These are phyloP conservation scores for Fusarium hostae DNA, from an alignment of 2,329 filamentous ascomycete genomes.

Conservation along the genomic window DNA sequence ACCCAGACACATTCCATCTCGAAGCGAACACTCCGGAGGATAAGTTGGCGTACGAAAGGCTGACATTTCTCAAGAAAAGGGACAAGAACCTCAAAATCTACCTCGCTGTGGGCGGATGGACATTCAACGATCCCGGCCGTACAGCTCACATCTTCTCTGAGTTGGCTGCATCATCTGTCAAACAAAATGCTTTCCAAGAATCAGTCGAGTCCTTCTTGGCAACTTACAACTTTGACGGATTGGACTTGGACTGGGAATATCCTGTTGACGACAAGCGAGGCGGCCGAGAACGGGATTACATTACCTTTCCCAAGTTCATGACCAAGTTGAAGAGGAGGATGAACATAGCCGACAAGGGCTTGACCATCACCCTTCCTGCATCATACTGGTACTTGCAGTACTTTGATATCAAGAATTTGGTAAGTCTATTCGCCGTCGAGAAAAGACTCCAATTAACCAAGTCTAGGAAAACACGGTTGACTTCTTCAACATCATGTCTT, in stretches of 20 bases:
- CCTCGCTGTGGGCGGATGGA: slow-evolving; percentile 57
- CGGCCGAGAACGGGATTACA: slow-evolving; percentile 48
- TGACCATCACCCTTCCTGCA: slow-evolving; percentile 51
- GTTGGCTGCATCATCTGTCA: slow-evolving; percentile 33
- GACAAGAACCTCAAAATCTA: slow-evolving; percentile 46
- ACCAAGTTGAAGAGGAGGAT: slow-evolving; percentile 50
- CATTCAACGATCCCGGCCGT: slow-evolving; percentile 48
- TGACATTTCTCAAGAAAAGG: slow-evolving; percentile 33
- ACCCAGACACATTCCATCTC: slow-evolving; percentile 24
- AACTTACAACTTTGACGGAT: slow-evolving; percentile 46
- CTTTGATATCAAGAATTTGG: slow-evolving; percentile 52
- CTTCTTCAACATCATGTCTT: slow-evolving; percentile 51
- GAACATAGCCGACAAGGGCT: slow-evolving; percentile 43
- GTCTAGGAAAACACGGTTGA: slow-evolving; percentile 45
- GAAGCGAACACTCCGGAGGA: too few species aligned
- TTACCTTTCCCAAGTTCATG: slow-evolving; percentile 48
- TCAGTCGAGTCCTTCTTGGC: slow-evolving; percentile 42
- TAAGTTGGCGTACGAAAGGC: too few species aligned
- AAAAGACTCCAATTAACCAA: too few species aligned
- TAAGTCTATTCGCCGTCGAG: too few species aligned
- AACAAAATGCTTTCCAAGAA: slow-evolving; percentile 51
- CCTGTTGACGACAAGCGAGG: slow-evolving; percentile 50
- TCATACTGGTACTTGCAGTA: slow-evolving; percentile 50
- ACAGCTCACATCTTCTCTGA: slow-evolving; percentile 45
- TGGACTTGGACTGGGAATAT: slow-evolving; percentile 61